Evolutionary conservation across 768 basidiomycete species (phyloP), one percentile per base, ranked within the genome.

Genomic region (Cystobasidium ongulense): DNA sequence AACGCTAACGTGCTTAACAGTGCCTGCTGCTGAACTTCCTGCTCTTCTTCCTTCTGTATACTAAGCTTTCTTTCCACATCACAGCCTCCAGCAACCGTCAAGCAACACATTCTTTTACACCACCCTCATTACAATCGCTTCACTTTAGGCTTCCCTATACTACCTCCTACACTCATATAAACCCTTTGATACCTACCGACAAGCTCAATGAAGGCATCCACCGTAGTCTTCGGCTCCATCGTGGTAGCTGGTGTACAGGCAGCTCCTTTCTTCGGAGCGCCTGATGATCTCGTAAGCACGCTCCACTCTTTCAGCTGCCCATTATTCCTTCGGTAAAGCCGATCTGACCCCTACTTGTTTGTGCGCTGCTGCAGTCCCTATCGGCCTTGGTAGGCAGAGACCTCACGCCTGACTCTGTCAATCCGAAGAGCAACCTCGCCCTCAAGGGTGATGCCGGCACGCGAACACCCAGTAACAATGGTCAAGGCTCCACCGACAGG

Each of bases 221-320:
- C 67, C 21, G 46, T 70, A 4, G 25, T 70, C 50, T 21, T 70
- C 52, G 43, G 39, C 7, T 70, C 67, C 23, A 31, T 70, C 25
- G 29, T 57, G 15, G 67, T 46, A n/a, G 67, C 67, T 18, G 67
- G 67, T 25, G 50, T 57, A 18, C 67, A 70, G 27, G 67, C 50
- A 4, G 39, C 39, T 31, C 67, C 67, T 21, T 70, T 70, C 67
- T 52, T 53, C 27, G 67, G 67, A 3, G 27, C 25, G 17, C 43
- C 67, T 35, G 50, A 17, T 27, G 67, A 70, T 52, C 13, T 54
- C 17, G 67, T 66, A 17, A 66, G 64, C 17, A 54, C n/a, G 10
- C n/a, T n/a, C n/a, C n/a, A n/a, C n/a, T 7, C 29, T n/a, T 29
- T 11, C 53, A 54, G 53, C 53, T 54, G 21, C 8, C 8, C 11